These are phyloP conservation scores for Turnera subulata DNA, from an alignment of 345 rosid genomes.

Conservation along the genomic window DNA sequence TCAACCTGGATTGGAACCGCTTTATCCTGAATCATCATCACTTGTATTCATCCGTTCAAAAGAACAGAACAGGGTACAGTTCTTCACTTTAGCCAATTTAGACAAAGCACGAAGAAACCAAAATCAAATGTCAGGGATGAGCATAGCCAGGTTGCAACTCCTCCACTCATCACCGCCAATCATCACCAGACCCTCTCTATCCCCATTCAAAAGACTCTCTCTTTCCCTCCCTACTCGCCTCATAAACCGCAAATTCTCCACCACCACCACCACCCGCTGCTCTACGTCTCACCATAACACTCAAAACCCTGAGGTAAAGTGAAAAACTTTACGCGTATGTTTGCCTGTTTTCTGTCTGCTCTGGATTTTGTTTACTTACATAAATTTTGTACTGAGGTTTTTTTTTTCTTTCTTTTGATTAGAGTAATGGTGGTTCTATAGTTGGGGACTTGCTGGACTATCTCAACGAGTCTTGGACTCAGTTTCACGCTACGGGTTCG, in stretches of 20 bases:
- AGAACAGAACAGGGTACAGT: too few relatives aligned
- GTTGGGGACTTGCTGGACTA: constrained; percentile 67
- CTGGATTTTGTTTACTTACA: neutral
- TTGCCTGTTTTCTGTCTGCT: neutral
- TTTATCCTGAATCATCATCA: too few relatives aligned
- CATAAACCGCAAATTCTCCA: constrained; percentile 31
- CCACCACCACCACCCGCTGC: constrained; percentile 28
- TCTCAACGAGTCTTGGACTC: constrained; percentile 95
- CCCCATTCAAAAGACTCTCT: constrained; percentile 19
- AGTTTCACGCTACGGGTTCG: constrained; percentile 81
- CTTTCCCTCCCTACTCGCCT: constrained; percentile 11
- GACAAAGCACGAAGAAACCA: too few relatives aligned
- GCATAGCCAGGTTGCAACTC: constrained; percentile 38
- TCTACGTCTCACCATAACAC: constrained; percentile 12
- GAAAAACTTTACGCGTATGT: neutral
- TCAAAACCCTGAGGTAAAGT: constrained; percentile 17
- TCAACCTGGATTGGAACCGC: too few relatives aligned
- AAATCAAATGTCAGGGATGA: too few relatives aligned
- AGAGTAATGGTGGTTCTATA: constrained; percentile 33
- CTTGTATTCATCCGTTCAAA: too few relatives aligned
- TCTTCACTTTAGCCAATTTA: too few relatives aligned
- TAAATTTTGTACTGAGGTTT: neutral
- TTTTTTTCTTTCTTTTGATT: neutral
- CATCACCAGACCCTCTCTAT: constrained; percentile 19
- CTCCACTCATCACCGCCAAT: constrained; percentile 27